These are phyloP conservation scores for Bondarzewia mesenterica DNA, from an alignment of 1,284 basidiomycete genomes.

Conservation along the genomic window DNA sequence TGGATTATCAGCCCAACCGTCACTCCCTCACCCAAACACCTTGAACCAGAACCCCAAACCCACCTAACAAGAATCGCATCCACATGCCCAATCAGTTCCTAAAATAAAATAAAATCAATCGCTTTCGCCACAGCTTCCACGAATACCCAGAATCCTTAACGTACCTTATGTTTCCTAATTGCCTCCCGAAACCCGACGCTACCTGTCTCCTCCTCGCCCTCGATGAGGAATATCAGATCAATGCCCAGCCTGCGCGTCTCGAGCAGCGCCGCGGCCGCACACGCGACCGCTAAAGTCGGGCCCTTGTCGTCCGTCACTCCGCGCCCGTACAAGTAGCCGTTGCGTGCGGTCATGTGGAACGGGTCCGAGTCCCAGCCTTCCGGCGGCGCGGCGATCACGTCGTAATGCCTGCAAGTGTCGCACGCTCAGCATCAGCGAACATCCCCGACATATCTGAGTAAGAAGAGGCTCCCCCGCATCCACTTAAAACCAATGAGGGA, in stretches of 20 bases:
- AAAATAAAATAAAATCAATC: no score
- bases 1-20: slow-evolving; percentile 2
- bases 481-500: background rate
- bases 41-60: background rate
- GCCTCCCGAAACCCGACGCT: slow-evolving; percentile 79
- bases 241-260: slow-evolving; percentile 68
- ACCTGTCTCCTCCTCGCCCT: slow-evolving; percentile 95
- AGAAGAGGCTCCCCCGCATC: no score
- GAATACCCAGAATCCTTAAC: slow-evolving; percentile 11
- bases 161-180: slow-evolving; percentile 69
- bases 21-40: background rate
- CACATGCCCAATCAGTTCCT: slow-evolving; percentile 76
- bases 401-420: slow-evolving; percentile 64
- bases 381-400: slow-evolving; percentile 76
- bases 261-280: slow-evolving; percentile 79
- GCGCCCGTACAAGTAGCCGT: slow-evolving; percentile 92
- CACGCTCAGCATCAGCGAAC: no score
- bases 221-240: slow-evolving; percentile 87
- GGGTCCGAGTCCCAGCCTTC: slow-evolving; percentile 83
- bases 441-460: no score
- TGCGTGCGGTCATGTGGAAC: slow-evolving; percentile 75
- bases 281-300: slow-evolving; percentile 87
- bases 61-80: slow-evolving; percentile 84
- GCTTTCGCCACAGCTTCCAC: background rate
- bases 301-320: slow-evolving; percentile 93